Base-by-base conservation (phyloP, 495 filamentous ascomycete genomes). In the Platismatia glauca region DNA sequence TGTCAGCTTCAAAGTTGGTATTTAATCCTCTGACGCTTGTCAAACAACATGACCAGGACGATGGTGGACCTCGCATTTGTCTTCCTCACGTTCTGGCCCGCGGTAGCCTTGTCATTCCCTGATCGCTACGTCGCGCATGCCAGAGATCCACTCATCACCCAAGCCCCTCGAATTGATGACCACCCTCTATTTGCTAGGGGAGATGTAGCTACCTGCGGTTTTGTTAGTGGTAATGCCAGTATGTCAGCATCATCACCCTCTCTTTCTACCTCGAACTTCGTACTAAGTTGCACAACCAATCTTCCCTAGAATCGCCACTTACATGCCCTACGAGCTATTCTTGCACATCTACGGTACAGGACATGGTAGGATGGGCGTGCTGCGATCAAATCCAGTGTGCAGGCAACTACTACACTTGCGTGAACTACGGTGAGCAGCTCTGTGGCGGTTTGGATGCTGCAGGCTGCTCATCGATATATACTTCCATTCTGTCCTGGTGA, bases 401-500 rank as follows among this genome's bases (percentile, higher is more conserved):
- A 37, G 55, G 34, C 7, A 57, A 57, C 37, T 57, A 39, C 24
- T n/a, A n/a, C n/a, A 57, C 20, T 12, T 57, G 55, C 18, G 55
- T 13, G 11, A n/a, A 57, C 55, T 57, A 57, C 34, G 55, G 58
- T 8, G 58, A 22, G 18, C 20, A 59, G 12, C 4, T 59, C 22
- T 59, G 58, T 20, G 12, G 3, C 7, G 39, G 22, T 12, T 11
- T 46, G 24, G 58, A 31, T 29, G 20, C 24, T 4, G 24, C 39
- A 33, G 39, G 33, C 4, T 59, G 58, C 27, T 48, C 58, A 33
- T 33, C n/a, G 9, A 59, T 59, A 46, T 59, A 59, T 12, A 48
- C 39, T 2, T 59, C 58, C 22, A 59, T 59, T 22, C 39, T 59
- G 15, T 59, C 58, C 16, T 59, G 58, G 58, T 59, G 7, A 8